phyloP scores from a whole-genome alignment of 2,329 filamentous ascomycete genomes.

The Arthrobotrys iridis region DNA sequence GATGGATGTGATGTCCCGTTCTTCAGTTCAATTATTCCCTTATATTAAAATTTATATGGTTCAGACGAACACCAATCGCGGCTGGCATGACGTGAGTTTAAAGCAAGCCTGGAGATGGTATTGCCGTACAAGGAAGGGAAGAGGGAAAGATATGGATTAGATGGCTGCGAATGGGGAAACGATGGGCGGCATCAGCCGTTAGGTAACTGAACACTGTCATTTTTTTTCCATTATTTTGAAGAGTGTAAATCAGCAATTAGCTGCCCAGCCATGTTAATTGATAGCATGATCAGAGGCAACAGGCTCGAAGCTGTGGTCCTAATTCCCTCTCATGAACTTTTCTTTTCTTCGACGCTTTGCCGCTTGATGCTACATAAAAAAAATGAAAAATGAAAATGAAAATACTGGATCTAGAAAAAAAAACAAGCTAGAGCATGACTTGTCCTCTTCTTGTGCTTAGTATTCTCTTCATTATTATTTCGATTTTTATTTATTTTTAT shows the following conservation, averaged over 20 bases:
- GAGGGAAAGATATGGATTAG: conserved; percentile 13
- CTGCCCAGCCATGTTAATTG: conserved; percentile 23
- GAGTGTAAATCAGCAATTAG: conserved; percentile 1
- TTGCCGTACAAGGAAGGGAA: conserved; percentile 45
- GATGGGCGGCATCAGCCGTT: conserved; percentile 43
- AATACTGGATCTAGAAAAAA: too few species aligned
- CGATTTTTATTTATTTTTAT: not conserved
- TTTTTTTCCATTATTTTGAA: not conserved
- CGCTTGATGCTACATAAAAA: conserved; percentile 16
- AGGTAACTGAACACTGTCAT: conserved; percentile 23
- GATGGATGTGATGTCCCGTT: conserved; percentile 1
- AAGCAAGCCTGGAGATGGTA: conserved; percentile 7
- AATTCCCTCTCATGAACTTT: not conserved
- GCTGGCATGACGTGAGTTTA: conserved; percentile 34
- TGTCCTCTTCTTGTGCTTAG: conserved; percentile 11
- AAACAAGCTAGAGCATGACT: conserved; percentile 7
- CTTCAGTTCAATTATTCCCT: not conserved
- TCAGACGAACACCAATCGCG: conserved; percentile 33
- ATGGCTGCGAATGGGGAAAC: conserved; percentile 37
- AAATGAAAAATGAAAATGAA: too few species aligned
- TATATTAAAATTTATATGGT: conserved; percentile 23
- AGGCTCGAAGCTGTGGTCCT: conserved; percentile 23
- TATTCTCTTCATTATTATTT: not conserved
- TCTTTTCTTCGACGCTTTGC: conserved; percentile 15
- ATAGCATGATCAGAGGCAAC: conserved; percentile 23